Conservation (phyloP, 2,329 filamentous ascomycete genomes). For the Waltergamsia citrina region DNA sequence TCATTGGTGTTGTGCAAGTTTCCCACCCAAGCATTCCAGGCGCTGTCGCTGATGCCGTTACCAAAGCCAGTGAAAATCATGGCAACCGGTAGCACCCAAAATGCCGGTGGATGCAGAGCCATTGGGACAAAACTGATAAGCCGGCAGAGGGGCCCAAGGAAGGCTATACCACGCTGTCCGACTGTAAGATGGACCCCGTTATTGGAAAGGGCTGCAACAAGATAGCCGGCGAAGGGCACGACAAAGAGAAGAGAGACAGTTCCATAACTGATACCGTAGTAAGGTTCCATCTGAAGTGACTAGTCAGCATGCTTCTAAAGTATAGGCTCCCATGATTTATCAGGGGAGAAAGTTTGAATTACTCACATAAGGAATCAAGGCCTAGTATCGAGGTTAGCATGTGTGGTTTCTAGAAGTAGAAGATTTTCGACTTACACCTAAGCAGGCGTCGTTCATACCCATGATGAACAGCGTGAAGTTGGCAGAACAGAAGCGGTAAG, state of each 20-base stretch:
- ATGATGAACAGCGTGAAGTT: constrained; percentile 55
- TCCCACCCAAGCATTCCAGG: constrained; percentile 53
- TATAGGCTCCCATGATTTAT: no score
- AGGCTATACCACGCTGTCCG: constrained; percentile 63
- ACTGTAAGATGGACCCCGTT: constrained; percentile 53
- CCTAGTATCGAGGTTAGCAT: constrained; percentile 19
- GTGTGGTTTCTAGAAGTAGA: background rate
- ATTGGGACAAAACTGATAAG: constrained; percentile 56
- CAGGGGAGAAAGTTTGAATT: no score
- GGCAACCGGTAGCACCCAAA: constrained; percentile 29
- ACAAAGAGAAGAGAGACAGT: constrained; percentile 59
- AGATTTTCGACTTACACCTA: constrained; percentile 45
- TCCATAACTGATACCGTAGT: constrained; percentile 53
- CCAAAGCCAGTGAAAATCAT: constrained; percentile 47
- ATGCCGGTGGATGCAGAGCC: constrained; percentile 45
- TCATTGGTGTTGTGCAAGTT: constrained; percentile 67
- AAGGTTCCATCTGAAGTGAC: constrained; percentile 39
- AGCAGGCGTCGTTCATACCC: constrained; percentile 60
- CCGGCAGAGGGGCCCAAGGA: constrained; percentile 54
- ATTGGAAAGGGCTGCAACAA: constrained; percentile 52
- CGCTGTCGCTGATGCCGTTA: constrained; percentile 56
- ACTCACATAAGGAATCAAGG: constrained; percentile 37
- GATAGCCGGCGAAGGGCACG: constrained; percentile 57
- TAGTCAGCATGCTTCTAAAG: background rate
- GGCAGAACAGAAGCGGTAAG: constrained; percentile 46